A percentile compares a stretch with the other conserved stretches of the same genome.
Conservation (phyloP, 176 grass and related monocot species). For the Chloris gayana region DNA sequence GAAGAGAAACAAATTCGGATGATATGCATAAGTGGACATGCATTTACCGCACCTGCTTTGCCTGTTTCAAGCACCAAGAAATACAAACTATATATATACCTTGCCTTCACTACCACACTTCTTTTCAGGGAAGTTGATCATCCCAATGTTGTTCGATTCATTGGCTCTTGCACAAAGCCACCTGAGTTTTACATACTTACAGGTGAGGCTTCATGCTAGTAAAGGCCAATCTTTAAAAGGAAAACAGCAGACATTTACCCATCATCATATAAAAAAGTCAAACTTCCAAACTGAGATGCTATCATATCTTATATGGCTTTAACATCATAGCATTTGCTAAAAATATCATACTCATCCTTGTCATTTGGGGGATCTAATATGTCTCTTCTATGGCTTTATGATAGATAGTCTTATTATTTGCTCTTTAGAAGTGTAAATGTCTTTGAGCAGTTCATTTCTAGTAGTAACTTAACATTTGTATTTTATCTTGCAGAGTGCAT, state of each 20-base stretch:
- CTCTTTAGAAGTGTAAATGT: background rate
- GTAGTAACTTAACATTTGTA: constrained; percentile 26
- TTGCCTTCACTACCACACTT: constrained; percentile 30
- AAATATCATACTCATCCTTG: no score
- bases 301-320: no score
- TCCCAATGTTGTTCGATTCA: constrained; percentile 67
- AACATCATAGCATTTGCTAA: no score
- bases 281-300: no score
- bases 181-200: constrained; percentile 69
- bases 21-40: no score
- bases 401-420: no score
- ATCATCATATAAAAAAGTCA: no score
- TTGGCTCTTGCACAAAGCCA: constrained; percentile 73
- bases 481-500: constrained; percentile 62
- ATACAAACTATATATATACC: constrained; percentile 12
- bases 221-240: background rate
- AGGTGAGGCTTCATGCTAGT: constrained; percentile 55
- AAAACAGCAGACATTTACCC: constrained; percentile 2
- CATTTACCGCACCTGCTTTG: background rate
- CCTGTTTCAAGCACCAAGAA: background rate
- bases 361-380: no score
- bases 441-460: background rate
- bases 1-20: no score
- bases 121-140: constrained; percentile 76
- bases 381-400: no score